Evolutionary conservation across 768 basidiomycete species (phyloP), one percentile per base, ranked within the genome.

Genomic region (Pholiota molesta): DNA sequence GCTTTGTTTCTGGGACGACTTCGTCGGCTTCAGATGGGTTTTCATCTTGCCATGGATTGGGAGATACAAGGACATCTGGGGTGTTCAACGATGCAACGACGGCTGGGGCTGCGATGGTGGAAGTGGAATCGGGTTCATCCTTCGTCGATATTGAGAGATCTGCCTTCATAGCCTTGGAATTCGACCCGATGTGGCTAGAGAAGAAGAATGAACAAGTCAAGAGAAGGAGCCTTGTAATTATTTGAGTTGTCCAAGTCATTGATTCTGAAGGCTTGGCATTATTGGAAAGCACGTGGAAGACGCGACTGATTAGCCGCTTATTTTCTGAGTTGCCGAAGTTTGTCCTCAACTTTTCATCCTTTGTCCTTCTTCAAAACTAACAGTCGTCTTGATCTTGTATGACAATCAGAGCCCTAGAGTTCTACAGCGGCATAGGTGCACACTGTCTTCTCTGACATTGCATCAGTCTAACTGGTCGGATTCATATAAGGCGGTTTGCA

Each of bases 391-490:
- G 44, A 47, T 21, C 39, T 26, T 33, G 17, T 2, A 75, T 75
- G 74, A 29, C 73, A 23, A 57, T 74, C 21, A 73, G 74, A 52
- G 80, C 78, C 8, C 68, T 83, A 23, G 91, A 94, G 73, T 94
- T 94, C 69, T 94, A 91, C 74, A 85, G 86, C 56, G 92, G 92
- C 35, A 93, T 94, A 66, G 92, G 92, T 88, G 59, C 55, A 76
- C 65, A 31, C n/a, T 37, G n/a, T 16, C 17, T 54, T 14, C 11
- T 52, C 44, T 23, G 31, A 14, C 45, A 33, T 29, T 19, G 16
- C 47, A 28, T 28, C 16, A 26, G 56, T 26, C 54, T 29, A 52
- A 57, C 49, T 10, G 45, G 42, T 53, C 57, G 37, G 45, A 16
- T 53, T 55, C 53, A 37, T 1, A 19, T 8, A 62, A 92, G 92